Conservation (phyloP, 495 filamentous ascomycete species). For the Aspergillus taichungensis region DNA sequence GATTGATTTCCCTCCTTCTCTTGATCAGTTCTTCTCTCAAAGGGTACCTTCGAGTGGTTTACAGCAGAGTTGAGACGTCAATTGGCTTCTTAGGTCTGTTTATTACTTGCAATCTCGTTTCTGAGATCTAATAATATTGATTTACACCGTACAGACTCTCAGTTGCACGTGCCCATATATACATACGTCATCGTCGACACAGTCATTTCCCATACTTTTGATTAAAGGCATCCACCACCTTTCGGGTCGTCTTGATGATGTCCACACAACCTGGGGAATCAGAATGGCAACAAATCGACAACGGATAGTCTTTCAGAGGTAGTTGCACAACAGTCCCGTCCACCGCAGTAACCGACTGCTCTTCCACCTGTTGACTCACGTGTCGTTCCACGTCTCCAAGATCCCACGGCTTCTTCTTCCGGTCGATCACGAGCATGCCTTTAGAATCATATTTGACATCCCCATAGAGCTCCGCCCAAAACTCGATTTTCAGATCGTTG, state of each 20-base stretch:
- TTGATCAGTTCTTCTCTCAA: no score
- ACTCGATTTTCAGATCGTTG: constrained; percentile 44
- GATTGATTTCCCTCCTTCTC: no score
- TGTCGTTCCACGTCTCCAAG: constrained; percentile 36
- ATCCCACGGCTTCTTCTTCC: constrained; percentile 48
- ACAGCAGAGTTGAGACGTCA: no score
- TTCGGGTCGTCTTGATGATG: constrained; percentile 39
- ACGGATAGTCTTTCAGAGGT: constrained; percentile 36
- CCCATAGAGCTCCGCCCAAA: constrained; percentile 48
- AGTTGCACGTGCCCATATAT: no score
- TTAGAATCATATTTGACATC: constrained; percentile 50
- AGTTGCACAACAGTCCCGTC: constrained; percentile 37
- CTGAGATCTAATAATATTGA: no score
- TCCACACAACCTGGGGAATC: constrained; percentile 44
- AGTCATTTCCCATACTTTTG: constrained; percentile 19
- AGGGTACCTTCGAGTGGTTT: no score
- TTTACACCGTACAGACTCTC: no score
- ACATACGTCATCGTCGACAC: no score
- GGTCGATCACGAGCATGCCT: constrained; percentile 43
- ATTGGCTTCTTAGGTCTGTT: no score
- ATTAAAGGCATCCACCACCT: constrained; percentile 31
- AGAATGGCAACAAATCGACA: constrained; percentile 48
- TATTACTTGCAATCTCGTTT: no score
- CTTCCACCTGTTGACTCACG: constrained; percentile 37
- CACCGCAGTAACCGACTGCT: constrained; percentile 33